Percentiles rank a stretch among this genome's conserved stretches.
Conservation (phyloP, 2,329 filamentous ascomycete species). For the Neonectria hederae region DNA sequence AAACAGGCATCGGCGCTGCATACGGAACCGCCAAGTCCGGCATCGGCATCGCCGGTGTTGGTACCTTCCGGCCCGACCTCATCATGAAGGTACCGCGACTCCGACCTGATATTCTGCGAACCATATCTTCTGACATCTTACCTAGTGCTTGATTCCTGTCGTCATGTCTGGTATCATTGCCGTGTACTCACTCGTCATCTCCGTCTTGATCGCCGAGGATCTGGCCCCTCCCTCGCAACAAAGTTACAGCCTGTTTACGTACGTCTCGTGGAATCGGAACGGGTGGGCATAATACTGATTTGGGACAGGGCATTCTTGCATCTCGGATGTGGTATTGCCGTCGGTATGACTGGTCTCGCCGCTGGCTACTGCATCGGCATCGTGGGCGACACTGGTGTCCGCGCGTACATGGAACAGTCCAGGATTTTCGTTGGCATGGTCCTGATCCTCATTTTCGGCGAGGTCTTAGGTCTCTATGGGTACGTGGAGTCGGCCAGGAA, state of each 20-base stretch:
- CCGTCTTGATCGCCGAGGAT: constrained; percentile 93
- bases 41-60: constrained; percentile 86
- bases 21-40: constrained; percentile 90
- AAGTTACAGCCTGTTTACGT: constrained; percentile 87
- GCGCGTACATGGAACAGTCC: constrained; percentile 95
- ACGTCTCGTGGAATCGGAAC: constrained; percentile 46
- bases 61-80: constrained; percentile 84
- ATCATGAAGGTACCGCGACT: constrained; percentile 82
- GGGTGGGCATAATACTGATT: constrained; percentile 30
- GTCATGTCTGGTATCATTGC: constrained; percentile 99
- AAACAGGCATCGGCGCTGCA: constrained; percentile 73
- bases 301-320: constrained; percentile 84
- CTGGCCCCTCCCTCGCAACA: constrained; percentile 73
- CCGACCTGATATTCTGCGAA: not conserved
- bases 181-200: constrained; percentile 96
- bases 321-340: constrained; percentile 86
- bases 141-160: constrained; percentile 82
- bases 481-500: constrained; percentile 56
- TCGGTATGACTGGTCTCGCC: constrained; percentile 90
- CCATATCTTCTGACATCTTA: constrained; percentile 26
- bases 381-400: constrained; percentile 92
- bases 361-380: constrained; percentile 97
- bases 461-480: constrained; percentile 97
- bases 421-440: constrained; percentile 99
- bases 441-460: constrained; percentile 96